Evolutionary conservation across 23 red algal genomes (phyloP).

Genomic region (Agarophyton chilense): DNA sequence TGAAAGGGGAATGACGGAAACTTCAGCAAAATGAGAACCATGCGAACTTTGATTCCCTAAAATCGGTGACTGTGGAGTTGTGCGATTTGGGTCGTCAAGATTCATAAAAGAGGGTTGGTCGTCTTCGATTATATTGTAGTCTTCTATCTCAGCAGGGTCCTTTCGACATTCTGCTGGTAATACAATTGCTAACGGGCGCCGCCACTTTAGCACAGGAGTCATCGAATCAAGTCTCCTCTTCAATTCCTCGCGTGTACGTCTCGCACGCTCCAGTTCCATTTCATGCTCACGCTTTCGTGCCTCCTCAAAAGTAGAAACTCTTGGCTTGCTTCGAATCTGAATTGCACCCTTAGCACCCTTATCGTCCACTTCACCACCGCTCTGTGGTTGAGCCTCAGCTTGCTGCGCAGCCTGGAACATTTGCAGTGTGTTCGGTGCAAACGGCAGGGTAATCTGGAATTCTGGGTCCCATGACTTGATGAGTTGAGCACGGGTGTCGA

Average conservation of each 20-base stretch:
- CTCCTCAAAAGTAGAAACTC: constrained; percentile 41
- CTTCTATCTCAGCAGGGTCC: constrained; percentile 51
- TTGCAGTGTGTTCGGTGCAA: constrained; percentile 33
- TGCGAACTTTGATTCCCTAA: neutral
- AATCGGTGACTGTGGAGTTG: constrained; percentile 26
- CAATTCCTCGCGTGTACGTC: constrained; percentile 37
- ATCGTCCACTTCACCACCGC: neutral
- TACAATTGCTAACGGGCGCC: constrained; percentile 32
- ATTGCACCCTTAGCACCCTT: constrained; percentile 2
- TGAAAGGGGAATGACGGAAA: constrained; percentile 38
- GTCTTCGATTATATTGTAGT: constrained; percentile 42
- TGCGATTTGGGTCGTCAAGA: constrained; percentile 4
- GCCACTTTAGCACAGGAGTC: constrained; percentile 24
- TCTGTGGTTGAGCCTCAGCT: neutral
- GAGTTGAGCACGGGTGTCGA: constrained; percentile 53
- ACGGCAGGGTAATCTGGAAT: constrained; percentile 66
- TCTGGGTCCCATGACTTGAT: constrained; percentile 68
- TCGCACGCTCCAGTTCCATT: constrained; percentile 65
- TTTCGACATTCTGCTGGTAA: constrained; percentile 61
- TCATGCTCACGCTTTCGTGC: constrained; percentile 69
- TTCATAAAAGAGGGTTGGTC: constrained; percentile 1
- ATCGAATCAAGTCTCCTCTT: constrained; percentile 40
- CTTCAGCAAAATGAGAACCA: constrained; percentile 3
- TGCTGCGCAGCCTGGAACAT: constrained; percentile 16
- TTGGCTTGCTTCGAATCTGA: constrained; percentile 1